These are phyloP conservation scores for Amylostereum areolatum DNA, from an alignment of 1,284 basidiomycete genomes.

Conservation along the genomic window DNA sequence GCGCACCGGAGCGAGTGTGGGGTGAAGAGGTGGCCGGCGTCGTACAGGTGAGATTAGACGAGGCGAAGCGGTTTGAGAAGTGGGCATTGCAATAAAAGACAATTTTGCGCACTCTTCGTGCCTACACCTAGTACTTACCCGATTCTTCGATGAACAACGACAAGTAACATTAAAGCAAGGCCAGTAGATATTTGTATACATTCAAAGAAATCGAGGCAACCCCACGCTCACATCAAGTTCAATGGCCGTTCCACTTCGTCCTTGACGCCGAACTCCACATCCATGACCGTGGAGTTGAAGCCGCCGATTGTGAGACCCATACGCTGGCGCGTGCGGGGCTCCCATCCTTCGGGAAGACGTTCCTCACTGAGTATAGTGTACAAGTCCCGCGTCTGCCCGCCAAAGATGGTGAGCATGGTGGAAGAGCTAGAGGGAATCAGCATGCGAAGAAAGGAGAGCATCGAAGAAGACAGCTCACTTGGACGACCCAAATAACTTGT, in stretches of 20 bases:
- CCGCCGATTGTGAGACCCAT: constrained; percentile 52
- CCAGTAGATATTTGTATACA: too few relatives aligned
- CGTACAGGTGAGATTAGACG: constrained; percentile 26
- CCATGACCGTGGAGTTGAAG: constrained; percentile 52
- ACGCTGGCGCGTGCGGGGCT: constrained; percentile 46
- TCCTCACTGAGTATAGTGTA: constrained; percentile 55
- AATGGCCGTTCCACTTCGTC: constrained; percentile 19
- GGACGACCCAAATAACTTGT: constrained; percentile 58
- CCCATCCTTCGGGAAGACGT: constrained; percentile 63
- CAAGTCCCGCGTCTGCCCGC: constrained; percentile 53
- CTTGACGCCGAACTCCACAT: constrained; percentile 43
- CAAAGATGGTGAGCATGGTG: constrained; percentile 57
- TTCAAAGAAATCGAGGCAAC: too few relatives aligned
- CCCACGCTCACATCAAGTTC: constrained; percentile 2
- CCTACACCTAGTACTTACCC: too few relatives aligned
- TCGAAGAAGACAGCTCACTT: too few relatives aligned
- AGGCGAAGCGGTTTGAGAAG: constrained; percentile 13
- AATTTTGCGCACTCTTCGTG: too few relatives aligned
- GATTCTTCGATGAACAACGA: too few relatives aligned
- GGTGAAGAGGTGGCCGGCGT: constrained; percentile 30
- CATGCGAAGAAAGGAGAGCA: too few relatives aligned
- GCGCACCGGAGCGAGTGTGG: constrained; percentile 29
- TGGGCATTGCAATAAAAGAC: constrained; percentile 12
- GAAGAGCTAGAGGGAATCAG: constrained; percentile 33
- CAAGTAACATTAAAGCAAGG: too few relatives aligned